Base-by-base conservation (phyloP, 495 filamentous ascomycete species). In the Aspergillus diversus region DNA sequence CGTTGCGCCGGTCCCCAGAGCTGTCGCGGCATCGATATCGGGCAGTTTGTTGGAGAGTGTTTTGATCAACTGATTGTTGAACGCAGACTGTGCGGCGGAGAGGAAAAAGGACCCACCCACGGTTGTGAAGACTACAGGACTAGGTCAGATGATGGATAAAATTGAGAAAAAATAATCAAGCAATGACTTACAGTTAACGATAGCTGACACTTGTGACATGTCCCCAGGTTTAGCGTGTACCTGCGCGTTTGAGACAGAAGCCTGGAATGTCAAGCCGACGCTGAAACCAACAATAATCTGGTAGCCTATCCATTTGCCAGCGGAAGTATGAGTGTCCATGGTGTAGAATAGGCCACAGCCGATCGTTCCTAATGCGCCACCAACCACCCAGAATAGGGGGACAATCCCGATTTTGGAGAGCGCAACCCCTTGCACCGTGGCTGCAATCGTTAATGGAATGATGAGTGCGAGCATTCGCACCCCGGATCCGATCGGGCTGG, bases 341-440 rank as follows among this genome's bases (percentile, higher is more conserved):
- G 72, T 74, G 51, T 71, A 75, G 13, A 82, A 39, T 7, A 85
- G 64, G 0, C 89, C 91, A 17, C 76, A 75, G 32, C 88, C 91
- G 57, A 92, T 66, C 0, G 47, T 50, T n/a, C 5, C 47, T 3
- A 50, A 21, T 31, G 21, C 21, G 7, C 16, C 16, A 2, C 47
- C 47, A 5, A 50, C 16, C 16, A 50, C 16, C 39, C 72, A 71
- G 32, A 91, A 42, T 21, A 83, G 73, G 15, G 77, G 69, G 12
- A 76, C 75, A 13, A 77, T 75, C 11, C 77, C 61, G 31, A 57
- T 55, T 55, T 39, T 69, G 48, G 55, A 73, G 57, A 58, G 68
- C 62, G 39, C 87, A 13, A 78, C 51, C 68, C 71, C 72, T 65
- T 54, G 65, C 61, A 67, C 60, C 70, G 83, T 61, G 16, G 73